These are phyloP conservation scores for Xylaria polymorpha DNA, from an alignment of 2,329 filamentous ascomycete species.

Conservation along the genomic window DNA sequence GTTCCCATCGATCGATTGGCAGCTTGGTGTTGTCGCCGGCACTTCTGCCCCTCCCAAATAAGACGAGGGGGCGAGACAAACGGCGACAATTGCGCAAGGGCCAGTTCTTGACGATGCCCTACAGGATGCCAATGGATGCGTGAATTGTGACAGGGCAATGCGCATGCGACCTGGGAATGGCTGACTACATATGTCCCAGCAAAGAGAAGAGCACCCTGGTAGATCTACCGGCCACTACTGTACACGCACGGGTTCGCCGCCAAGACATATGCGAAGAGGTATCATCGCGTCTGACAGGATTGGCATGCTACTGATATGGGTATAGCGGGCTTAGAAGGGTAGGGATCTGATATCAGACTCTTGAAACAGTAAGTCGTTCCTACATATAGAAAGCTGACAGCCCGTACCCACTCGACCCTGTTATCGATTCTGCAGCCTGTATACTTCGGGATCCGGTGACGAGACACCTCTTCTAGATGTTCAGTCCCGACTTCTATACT, in stretches of 20 bases:
- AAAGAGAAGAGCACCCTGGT: conserved; percentile 7
- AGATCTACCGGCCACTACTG: conserved; percentile 19
- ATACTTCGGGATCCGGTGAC: not conserved
- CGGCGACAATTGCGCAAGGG: not conserved
- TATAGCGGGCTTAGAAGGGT: conserved; percentile 12
- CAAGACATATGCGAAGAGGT: conserved; percentile 22
- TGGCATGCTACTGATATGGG: not conserved
- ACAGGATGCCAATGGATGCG: conserved; percentile 2
- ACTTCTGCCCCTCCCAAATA: conserved; percentile 6
- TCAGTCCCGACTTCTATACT: not conserved
- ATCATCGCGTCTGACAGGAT: conserved; percentile 17
- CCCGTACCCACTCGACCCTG: conserved; percentile 6
- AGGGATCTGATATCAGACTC: conserved; percentile 29
- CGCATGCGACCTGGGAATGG: conserved; percentile 12
- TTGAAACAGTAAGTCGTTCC: conserved; percentile 7
- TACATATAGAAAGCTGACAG: conserved; percentile 14
- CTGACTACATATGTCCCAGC: conserved; percentile 33
- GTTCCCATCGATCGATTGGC: conserved; percentile 32
- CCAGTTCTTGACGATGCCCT: not conserved
- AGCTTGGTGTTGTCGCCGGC: conserved; percentile 15
- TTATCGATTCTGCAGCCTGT: conserved; percentile 3
- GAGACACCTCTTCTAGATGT: not conserved
- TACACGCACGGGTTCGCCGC: conserved; percentile 9
- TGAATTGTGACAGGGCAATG: conserved; percentile 13
- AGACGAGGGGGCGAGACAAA: conserved; percentile 11